Base-by-base conservation (phyloP, 352 stramenopile genomes). In the Lagenidium giganteum region DNA sequence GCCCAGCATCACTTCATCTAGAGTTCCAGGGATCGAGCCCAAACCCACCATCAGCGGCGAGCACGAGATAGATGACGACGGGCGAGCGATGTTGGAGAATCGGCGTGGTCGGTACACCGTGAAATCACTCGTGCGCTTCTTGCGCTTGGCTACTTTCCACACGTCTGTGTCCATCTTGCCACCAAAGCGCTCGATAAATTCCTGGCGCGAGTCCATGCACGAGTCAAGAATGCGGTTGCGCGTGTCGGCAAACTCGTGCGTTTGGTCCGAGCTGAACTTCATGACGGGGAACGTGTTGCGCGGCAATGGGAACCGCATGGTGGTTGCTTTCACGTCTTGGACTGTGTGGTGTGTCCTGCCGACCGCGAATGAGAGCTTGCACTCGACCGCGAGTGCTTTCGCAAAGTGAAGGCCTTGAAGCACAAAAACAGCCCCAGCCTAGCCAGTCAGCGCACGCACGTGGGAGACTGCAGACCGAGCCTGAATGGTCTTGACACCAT, bases 31-130 rank as follows among this genome's bases (percentile, higher is more conserved):
- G 1, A 68, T 38, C 7, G 43, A 30, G 30, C 62, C 62, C 2
- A 36, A 35, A 28, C 54, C 62, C 13, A 69, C 53, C 14, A 72
- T 43, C 18, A 67, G 52, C n/a, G 62, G 62, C 24, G 61, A 71
- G n/a, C 44, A 54, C 16, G 51, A 53, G 8, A 26, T 11, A 8
- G 48, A 61, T 13, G 37, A 42, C 2, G 38, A 54, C 7, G 57
- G 57, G 0, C 24, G 35, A 4, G 49, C 32, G 1, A 55, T 21
- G 4, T 20, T 13, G 14, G 29, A 32, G n/a, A 17, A 20, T 18
- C 42, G 50, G 3, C 33, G 27, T 6, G 59, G 54, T 14, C 39
- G 30, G 39, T 35, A 65, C 23, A 69, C 50, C 3, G 45, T 22
- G 16, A 68, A 46, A 25, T 42, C 39, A 16, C 32, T 44, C 1